phyloP scores from a whole-genome alignment of 208 protist genomes.

The Leishmania turanica region DNA sequence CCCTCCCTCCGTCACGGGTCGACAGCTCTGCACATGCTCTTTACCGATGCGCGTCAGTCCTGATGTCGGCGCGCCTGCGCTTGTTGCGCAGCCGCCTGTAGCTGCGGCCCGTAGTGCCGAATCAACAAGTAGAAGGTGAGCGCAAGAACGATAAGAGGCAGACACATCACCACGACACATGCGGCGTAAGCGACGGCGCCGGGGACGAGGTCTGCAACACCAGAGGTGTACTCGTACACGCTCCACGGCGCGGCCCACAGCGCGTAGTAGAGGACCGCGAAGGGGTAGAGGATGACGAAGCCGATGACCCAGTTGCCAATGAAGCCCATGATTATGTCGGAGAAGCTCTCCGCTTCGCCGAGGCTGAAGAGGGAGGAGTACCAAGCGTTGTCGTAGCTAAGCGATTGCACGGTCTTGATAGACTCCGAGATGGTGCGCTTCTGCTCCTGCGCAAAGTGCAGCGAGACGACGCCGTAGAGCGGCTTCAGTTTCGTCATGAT shows the following conservation, averaged over 20 bases:
- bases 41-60: constrained; percentile 8
- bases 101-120: constrained; percentile 32
- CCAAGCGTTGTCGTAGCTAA: constrained; percentile 87
- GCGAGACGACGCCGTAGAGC: constrained; percentile 82
- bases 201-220: constrained; percentile 56
- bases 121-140: constrained; percentile 43
- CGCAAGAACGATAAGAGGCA: constrained; percentile 59
- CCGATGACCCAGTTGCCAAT: constrained; percentile 76
- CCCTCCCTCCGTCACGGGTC: neutral
- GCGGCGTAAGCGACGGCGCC: constrained; percentile 59
- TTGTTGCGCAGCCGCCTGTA: constrained; percentile 31
- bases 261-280: constrained; percentile 85
- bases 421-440: constrained; percentile 52
- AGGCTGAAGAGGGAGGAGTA: constrained; percentile 76
- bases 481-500: constrained; percentile 86
- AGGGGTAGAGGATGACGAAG: constrained; percentile 85
- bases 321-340: constrained; percentile 83
- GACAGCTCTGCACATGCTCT: neutral
- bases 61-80: constrained; percentile 30
- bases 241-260: constrained; percentile 76
- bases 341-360: constrained; percentile 68
- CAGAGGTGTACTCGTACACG: constrained; percentile 79
- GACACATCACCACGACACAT: constrained; percentile 62
- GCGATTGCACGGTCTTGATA: constrained; percentile 59
- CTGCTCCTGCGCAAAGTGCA: constrained; percentile 83